Percentiles rank a stretch among this genome's conserved stretches.
Conservation (phyloP, 805 yeast species). For the Suhomyces kilbournensis region DNA sequence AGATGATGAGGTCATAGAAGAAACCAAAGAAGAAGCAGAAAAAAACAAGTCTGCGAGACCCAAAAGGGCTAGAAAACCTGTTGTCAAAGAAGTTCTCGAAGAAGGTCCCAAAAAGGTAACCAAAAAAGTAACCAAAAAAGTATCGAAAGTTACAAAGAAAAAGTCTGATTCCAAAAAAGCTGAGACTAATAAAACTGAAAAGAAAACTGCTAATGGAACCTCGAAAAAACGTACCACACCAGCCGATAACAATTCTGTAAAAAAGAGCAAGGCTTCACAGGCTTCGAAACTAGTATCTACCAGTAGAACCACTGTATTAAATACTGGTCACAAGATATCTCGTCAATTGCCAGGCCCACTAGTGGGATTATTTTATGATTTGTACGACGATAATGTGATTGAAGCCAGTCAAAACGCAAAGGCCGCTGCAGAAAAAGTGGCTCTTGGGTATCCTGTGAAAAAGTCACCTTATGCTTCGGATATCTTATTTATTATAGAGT, state of each 20-base stretch:
- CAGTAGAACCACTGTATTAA: constrained; percentile 30
- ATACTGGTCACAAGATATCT: constrained; percentile 25
- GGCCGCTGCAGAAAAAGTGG: constrained; percentile 24
- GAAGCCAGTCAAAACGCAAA: constrained; percentile 10
- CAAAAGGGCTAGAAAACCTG: background rate
- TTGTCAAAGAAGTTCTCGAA: background rate
- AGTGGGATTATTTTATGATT: constrained; percentile 30
- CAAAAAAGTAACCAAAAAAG: background rate
- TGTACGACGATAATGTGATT: constrained; percentile 37
- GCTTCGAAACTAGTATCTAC: constrained; percentile 4
- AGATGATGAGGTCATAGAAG: background rate
- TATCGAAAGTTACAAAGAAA: background rate
- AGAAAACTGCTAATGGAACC: background rate
- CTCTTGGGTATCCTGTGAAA: constrained; percentile 32
- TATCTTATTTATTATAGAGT: constrained; percentile 31
- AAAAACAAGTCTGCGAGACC: background rate
- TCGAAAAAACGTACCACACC: background rate
- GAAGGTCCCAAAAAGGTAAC: background rate
- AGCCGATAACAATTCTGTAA: background rate
- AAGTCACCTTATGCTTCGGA: constrained; percentile 30
- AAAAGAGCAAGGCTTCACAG: constrained; percentile 8
- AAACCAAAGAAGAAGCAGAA: too few species aligned
- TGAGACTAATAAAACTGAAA: too few species aligned
- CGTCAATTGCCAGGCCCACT: constrained; percentile 41
- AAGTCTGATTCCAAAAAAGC: too few species aligned